These are phyloP conservation scores for Orbilia oligospora DNA, from an alignment of 2,329 filamentous ascomycete genomes.

Conservation along the genomic window DNA sequence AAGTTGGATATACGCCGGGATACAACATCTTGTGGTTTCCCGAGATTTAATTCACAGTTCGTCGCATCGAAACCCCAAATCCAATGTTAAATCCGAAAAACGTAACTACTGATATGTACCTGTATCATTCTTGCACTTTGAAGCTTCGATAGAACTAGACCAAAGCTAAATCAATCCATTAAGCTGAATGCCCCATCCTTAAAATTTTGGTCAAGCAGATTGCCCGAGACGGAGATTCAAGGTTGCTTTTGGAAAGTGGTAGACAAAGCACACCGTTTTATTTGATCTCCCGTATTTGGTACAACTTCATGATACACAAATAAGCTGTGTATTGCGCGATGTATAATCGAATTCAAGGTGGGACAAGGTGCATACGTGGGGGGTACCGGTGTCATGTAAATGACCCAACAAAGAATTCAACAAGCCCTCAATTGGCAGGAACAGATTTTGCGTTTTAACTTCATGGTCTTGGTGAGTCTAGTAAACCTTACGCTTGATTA, in stretches of 20 bases:
- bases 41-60: neutral
- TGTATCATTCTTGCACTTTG: neutral
- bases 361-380: neutral
- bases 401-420: too few species aligned
- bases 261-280: slow-evolving; percentile 8
- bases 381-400: neutral
- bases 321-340: neutral
- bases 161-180: too few species aligned
- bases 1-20: slow-evolving; percentile 2
- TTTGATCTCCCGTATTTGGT: slow-evolving; percentile 1
- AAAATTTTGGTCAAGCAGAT: neutral
- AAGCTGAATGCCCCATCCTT: neutral
- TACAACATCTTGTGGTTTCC: neutral
- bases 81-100: neutral
- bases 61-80: neutral
- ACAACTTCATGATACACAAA: neutral
- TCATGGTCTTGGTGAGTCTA: too few species aligned
- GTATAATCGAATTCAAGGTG: neutral
- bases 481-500: too few species aligned
- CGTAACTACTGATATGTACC: too few species aligned
- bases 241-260: slow-evolving; percentile 43
- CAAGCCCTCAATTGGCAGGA: too few species aligned
- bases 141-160: too few species aligned
- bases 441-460: too few species aligned
- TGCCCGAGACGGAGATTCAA: slow-evolving; percentile 30